Evolutionary conservation across 352 stramenopile species (phyloP).

Genomic region (Phytophthora meadii): DNA sequence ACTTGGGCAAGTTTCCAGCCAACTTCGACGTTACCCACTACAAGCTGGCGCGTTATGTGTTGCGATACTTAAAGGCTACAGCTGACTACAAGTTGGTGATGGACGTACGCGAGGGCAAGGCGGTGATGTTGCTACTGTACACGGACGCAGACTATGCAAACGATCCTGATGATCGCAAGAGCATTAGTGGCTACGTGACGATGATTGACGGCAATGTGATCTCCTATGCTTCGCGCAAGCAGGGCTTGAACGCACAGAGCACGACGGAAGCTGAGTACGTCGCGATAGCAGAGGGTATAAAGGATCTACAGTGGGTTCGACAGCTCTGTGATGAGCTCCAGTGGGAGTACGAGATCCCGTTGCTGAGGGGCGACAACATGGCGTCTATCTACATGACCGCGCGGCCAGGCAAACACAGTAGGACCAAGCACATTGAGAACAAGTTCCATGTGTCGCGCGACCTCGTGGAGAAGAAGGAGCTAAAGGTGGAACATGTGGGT

Average conservation of each 20-base stretch:
- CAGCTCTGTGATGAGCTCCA: constrained; percentile 8
- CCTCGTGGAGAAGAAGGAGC: background rate
- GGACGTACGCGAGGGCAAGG: background rate
- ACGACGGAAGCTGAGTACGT: constrained; percentile 40
- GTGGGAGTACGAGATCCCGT: constrained; percentile 6
- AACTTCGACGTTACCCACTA: constrained; percentile 10
- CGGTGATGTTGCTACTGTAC: constrained; percentile 1
- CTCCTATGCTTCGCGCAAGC: constrained; percentile 29
- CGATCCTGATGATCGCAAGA: constrained; percentile 22
- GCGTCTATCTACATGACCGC: constrained; percentile 5
- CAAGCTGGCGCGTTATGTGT: background rate
- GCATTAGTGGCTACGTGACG: constrained; percentile 34
- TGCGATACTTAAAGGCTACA: constrained; percentile 11
- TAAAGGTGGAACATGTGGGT: constrained; percentile 3
- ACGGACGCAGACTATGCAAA: constrained; percentile 40
- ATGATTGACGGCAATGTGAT: constrained; percentile 28
- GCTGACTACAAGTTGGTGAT: constrained; percentile 4
- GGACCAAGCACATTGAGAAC: constrained; percentile 2
- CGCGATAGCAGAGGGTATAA: constrained; percentile 25
- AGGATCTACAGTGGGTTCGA: constrained; percentile 29
- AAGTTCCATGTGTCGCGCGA: constrained; percentile 4
- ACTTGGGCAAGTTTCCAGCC: constrained; percentile 5
- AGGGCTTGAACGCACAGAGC: constrained; percentile 33
- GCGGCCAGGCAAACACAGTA: background rate
- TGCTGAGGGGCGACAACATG: constrained; percentile 2